A percentile compares a stretch with the other conserved stretches of the same genome.
Conservation (phyloP, 2,329 filamentous ascomycete genomes). For the Penicillium sp. region DNA sequence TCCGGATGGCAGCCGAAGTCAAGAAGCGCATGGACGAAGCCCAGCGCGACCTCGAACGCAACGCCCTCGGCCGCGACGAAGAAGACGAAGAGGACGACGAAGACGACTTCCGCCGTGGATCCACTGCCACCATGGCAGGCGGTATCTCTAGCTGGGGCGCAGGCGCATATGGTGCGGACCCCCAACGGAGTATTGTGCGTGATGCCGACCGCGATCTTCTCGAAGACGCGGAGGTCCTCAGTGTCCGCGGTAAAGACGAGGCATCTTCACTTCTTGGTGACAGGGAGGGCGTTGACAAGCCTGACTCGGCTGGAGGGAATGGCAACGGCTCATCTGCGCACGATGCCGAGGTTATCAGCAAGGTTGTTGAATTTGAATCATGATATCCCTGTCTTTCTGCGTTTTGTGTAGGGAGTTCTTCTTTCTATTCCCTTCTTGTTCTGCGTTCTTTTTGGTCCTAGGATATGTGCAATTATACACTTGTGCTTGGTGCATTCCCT, state of each 20-base stretch:
- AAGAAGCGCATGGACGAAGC: conserved; percentile 91
- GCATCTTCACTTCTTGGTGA: conserved; percentile 26
- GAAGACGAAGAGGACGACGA: conserved; percentile 67
- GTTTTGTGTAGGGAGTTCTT: not conserved
- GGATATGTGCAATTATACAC: conserved; percentile 7
- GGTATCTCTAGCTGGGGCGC: conserved; percentile 37
- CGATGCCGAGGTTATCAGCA: conserved; percentile 32
- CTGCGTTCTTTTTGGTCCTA: conserved; percentile 2
- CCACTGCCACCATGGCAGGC: conserved; percentile 29
- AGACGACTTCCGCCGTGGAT: conserved; percentile 49
- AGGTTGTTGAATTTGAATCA: conserved; percentile 38
- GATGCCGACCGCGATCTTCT: conserved; percentile 66
- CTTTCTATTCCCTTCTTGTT: not conserved
- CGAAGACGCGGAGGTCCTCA: conserved; percentile 67
- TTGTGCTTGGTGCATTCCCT: conserved; percentile 1
- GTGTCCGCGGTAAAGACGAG: conserved; percentile 33
- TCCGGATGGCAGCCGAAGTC: conserved; percentile 91
- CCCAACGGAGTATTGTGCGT: conserved; percentile 59
- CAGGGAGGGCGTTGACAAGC: conserved; percentile 14
- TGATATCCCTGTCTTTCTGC: conserved; percentile 11
- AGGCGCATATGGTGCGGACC: conserved; percentile 50
- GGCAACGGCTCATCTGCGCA: conserved; percentile 8
- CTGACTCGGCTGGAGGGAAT: not conserved
- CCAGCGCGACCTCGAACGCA: conserved; percentile 82
- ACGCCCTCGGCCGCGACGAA: conserved; percentile 62